Conservation (phyloP, 2,329 filamentous ascomycete species). For the Neonectria sp. region DNA sequence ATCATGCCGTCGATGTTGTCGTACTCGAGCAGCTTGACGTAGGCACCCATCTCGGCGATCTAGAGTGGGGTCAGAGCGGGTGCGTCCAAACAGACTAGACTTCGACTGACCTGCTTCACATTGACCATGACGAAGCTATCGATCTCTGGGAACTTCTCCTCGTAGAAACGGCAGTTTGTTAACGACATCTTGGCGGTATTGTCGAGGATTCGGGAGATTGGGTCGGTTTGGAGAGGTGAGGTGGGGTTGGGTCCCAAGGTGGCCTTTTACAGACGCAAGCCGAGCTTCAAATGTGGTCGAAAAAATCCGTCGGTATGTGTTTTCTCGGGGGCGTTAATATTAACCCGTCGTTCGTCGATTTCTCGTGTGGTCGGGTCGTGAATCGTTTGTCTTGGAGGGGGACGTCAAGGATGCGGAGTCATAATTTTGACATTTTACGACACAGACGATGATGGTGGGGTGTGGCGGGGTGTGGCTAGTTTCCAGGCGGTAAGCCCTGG, state of each 20-base stretch:
- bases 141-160: conserved; percentile 95
- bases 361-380: conserved; percentile 41
- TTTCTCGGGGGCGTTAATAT: conserved; percentile 20
- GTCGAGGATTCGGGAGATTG: conserved; percentile 42
- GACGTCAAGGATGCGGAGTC: conserved; percentile 53
- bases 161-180: conserved; percentile 97
- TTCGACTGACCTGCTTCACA: conserved; percentile 86
- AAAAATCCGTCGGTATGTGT: conserved; percentile 24
- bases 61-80: conserved; percentile 55
- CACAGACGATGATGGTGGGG: conserved; percentile 57
- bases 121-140: conserved; percentile 99
- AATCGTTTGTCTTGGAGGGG: conserved; percentile 43
- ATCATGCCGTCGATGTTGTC: conserved; percentile 99
- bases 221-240: conserved; percentile 46
- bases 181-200: conserved; percentile 84
- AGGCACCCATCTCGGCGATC: conserved; percentile 99
- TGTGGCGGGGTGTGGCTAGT: conserved; percentile 57
- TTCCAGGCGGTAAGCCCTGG: conserved; percentile 48
- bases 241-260: conserved; percentile 51
- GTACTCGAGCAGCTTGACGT: conserved; percentile 99
- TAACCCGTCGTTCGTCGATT: conserved; percentile 29
- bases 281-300: conserved; percentile 34
- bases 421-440: conserved; percentile 62
- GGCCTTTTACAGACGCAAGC: conserved; percentile 44
- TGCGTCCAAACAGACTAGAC: conserved; percentile 26